Evolutionary conservation across 352 stramenopile species (phyloP), one percentile per base, ranked within the genome.

Genomic region (Pythium pyrilobum): DNA sequence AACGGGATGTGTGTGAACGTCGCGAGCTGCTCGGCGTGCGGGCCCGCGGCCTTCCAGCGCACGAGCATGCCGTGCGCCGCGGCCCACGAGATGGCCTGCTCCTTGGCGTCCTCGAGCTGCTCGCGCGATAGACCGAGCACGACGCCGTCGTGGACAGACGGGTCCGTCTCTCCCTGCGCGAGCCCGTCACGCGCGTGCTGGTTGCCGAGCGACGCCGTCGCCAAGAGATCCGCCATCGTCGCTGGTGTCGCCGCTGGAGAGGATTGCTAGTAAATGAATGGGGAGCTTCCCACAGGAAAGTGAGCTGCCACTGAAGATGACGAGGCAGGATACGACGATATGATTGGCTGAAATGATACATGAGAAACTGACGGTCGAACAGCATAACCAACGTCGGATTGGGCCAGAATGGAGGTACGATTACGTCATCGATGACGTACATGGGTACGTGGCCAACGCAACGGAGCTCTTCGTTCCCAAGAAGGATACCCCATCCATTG

Each of bases 1-100:
- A 92, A 81, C 21, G 81, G 81, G 36, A 92, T 87, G 59, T 92
- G 81, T 44, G 73, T 87, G 59, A 89, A 89, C 27, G 69, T 72
- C 20, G 70, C 67, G 23, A 71, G 66, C 16, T 64, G 41, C 10
- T 66, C 53, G 21, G 60, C 57, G 29, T 47, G 59, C 0, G 63
- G 48, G 12, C 47, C 53, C 7, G 64, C 51, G n/a, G 77, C 69
- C 37, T 76, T 72, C 69, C 65, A 86, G 18, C 77, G 69, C 5
- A 91, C 78, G 31, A 92, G 67, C 56, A 92, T 69, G 11, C 82
- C 82, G 48, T 92, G 80, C 2, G 82, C 69, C 15, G 77, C 76
- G 24, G 82, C 81, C 59, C 81, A 92, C 20, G 77, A 68, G 45
- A 92, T 83, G 3, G 81, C 81, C 52, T 87, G 71, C 52, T 87